These are phyloP conservation scores for Pinus taeda DNA, from an alignment of 75 land plant species.

Conservation along the genomic window DNA sequence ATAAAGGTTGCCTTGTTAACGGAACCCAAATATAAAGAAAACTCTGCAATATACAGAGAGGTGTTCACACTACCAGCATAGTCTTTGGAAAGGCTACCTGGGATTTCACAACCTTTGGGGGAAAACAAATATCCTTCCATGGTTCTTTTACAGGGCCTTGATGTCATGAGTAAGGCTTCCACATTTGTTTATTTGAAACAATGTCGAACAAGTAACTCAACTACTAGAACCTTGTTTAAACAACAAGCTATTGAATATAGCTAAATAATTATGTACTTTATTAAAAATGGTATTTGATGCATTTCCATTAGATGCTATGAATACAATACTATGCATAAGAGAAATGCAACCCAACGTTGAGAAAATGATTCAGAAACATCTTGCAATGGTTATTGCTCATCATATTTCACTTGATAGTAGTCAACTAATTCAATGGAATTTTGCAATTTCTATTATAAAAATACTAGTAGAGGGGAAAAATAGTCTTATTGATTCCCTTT, in stretches of 20 bases:
- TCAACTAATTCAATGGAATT: constrained; percentile 63
- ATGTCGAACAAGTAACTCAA: constrained; percentile 90
- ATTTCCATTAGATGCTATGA: constrained; percentile 74
- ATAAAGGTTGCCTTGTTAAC: constrained; percentile 94
- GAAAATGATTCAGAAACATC: constrained; percentile 88
- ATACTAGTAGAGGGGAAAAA: constrained; percentile 78
- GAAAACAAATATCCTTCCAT: constrained; percentile 93
- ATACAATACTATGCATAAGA: constrained; percentile 72
- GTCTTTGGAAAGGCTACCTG: constrained; percentile 85
- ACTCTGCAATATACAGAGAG: constrained; percentile 84
- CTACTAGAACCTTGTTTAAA: constrained; percentile 96
- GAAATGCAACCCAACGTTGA: constrained; percentile 71
- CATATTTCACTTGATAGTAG: constrained; percentile 64
- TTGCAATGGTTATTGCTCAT: constrained; percentile 67
- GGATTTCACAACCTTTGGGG: constrained; percentile 61
- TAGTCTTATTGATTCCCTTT: constrained; percentile 66
- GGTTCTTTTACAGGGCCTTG: constrained; percentile 93
- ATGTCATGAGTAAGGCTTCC: constrained; percentile 98
- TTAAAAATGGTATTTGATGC: constrained; percentile 96
- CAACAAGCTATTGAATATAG: constrained; percentile 84
- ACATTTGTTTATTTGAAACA: constrained; percentile 88
- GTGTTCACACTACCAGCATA: constrained; percentile 90
- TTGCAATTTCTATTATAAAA: constrained; percentile 72
- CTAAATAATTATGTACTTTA: constrained; percentile 84
- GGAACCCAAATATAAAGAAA: constrained; percentile 96